phyloP scores from a whole-genome alignment of 257 asterid genomes.

The Verbena officinalis region DNA sequence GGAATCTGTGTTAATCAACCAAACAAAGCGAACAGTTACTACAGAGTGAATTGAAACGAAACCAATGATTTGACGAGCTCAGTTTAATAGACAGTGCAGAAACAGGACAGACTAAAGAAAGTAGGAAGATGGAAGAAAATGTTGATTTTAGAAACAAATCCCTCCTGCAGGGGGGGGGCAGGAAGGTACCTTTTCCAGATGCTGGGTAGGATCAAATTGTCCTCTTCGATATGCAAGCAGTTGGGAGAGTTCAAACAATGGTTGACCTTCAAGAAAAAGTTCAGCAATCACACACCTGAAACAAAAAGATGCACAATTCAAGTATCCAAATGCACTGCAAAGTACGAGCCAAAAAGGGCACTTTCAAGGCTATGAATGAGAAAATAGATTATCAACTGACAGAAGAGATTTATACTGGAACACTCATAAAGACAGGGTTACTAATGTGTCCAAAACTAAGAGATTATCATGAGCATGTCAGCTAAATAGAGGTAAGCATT shows the following conservation, averaged over 20 bases:
- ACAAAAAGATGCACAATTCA: constrained; percentile 30
- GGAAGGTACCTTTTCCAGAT: constrained; percentile 84
- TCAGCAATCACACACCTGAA: constrained; percentile 99
- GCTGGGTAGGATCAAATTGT: constrained; percentile 96
- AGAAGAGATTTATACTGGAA: not conserved
- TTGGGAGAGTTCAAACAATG: constrained; percentile 94
- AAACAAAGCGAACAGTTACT: constrained; percentile 23
- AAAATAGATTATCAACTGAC: not conserved
- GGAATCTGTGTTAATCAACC: constrained; percentile 68
- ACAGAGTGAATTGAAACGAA: constrained; percentile 24
- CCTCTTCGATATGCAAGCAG: constrained; percentile 99
- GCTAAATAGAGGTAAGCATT: constrained; percentile 19
- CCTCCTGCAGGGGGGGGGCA: constrained; percentile 15
- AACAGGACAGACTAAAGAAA: constrained; percentile 16
- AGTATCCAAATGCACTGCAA: constrained; percentile 20
- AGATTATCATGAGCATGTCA: constrained; percentile 2
- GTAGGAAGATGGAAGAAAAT: constrained; percentile 5
- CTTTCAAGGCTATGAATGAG: not conserved
- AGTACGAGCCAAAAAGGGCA: constrained; percentile 14
- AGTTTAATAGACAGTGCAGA: constrained; percentile 11
- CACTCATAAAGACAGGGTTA: not conserved
- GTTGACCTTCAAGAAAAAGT: constrained; percentile 99
- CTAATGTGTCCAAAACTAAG: constrained; percentile 12
- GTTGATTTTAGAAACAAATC: not conserved
- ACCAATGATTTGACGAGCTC: constrained; percentile 19